Base-by-base conservation (phyloP, 345 rosid species). In the Capsella bursapastoris region DNA sequence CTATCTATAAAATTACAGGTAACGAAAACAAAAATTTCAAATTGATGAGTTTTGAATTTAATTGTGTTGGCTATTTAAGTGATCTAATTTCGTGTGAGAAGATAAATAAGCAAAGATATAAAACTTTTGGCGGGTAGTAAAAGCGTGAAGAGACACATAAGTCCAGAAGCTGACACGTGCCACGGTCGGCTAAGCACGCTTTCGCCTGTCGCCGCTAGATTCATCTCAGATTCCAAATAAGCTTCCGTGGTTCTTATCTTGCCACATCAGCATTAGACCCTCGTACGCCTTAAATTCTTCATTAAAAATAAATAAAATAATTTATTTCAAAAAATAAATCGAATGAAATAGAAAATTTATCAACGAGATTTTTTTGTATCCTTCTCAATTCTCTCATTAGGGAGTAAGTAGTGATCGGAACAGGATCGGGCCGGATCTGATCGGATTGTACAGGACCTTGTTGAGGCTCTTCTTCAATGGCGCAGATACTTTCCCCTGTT, bases 401-500 rank as follows among this genome's bases (percentile, higher is more conserved):
- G n/a, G n/a, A 1, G 6, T 32, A n/a, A 22, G 6, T 32, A 27
- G 43, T 68, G 72, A 57, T 74, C 71, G 71, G 77, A 10, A 2
- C 15, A 22, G 16, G 11, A 8, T 37, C 41, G 41, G 12, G 4
- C 2, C 41, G 41, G 41, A 38, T 38, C 41, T 16, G 78, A 58
- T 8, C 40, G 16, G 28, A 29, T 52, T 16, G n/a, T 11, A 41
- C 6, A 50, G 35, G 77, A 73, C 0, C 45, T 2, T 57, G 25
- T 22, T 35, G 22, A 45, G 57, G 8, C 25, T 22, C 25, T 61
- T 63, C 52, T 13, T 55, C 74, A 53, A 91, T 94, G 99, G 96
- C 99, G 68, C 97, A 86, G 66, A 72, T 87, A 71, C 83, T 90
- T 59, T 83, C 89, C 29, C 88, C 97, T 53, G 89, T 90, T 18